A percentile compares a stretch with the other conserved stretches of the same genome.
Evolutionary conservation across 768 basidiomycete species (phyloP).

Genomic region (Suillus subaureus): DNA sequence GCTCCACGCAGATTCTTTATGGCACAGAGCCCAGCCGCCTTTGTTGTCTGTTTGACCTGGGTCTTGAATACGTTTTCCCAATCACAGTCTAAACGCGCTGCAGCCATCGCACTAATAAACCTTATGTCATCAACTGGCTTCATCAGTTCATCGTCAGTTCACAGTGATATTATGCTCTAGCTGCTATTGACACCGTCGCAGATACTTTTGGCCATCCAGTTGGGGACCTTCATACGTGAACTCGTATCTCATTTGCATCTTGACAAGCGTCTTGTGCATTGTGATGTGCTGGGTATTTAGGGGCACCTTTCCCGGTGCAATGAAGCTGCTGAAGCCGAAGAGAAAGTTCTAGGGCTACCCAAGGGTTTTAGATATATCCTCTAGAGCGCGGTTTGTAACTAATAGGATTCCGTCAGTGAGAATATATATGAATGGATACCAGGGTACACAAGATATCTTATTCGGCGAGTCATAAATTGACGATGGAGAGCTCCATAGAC

Average conservation of each 20-base stretch:
- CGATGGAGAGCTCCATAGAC: neutral
- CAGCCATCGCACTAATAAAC: constrained; percentile 79
- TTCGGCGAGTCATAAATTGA: neutral
- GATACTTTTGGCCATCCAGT: constrained; percentile 63
- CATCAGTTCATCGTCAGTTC: constrained; percentile 72
- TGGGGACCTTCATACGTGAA: constrained; percentile 73
- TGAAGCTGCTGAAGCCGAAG: constrained; percentile 37
- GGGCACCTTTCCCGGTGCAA: constrained; percentile 45
- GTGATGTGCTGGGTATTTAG: constrained; percentile 51
- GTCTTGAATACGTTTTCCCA: constrained; percentile 63
- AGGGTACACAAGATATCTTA: neutral
- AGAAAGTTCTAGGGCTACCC: constrained; percentile 34
- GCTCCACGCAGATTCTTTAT: constrained; percentile 62
- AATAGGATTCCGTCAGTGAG: neutral
- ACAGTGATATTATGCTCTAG: constrained; percentile 2
- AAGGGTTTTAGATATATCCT: constrained; percentile 49
- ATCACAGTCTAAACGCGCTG: constrained; percentile 80
- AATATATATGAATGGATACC: neutral
- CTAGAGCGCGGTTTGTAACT: constrained; percentile 22
- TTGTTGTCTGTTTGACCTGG: constrained; percentile 61
- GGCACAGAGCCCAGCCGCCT: constrained; percentile 70
- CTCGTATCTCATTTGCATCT: constrained; percentile 74
- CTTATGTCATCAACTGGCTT: constrained; percentile 80
- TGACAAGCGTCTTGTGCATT: constrained; percentile 51
- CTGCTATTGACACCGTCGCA: constrained; percentile 16